Evolutionary conservation across 164 flowering plant genomes (phyloP), one percentile per base, ranked within the genome.

Genomic region (Protea cynaroides): DNA sequence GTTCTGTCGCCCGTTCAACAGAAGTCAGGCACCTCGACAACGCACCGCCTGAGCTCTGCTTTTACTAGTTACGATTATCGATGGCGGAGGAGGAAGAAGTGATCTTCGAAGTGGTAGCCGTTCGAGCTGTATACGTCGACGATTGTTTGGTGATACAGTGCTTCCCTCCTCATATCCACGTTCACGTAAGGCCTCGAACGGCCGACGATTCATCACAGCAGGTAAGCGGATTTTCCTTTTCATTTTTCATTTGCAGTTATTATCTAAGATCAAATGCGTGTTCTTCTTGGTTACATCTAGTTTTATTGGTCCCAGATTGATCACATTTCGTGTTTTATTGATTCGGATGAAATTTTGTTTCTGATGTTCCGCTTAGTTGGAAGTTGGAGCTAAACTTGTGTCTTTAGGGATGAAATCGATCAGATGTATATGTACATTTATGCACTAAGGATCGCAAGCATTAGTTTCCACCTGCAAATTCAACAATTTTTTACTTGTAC

Each of bases 121-220:
- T 82, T 22, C 71, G 80, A 74, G 78, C 98, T 4, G 96, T 92
- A 1, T 92, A 92, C 69, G 88, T 83, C 23, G 81, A 80, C 46
- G 96, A 89, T 67, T 87, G 95, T 62, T 25, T 37, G 13, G 76
- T 92, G 8, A 37, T 89, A 37, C 69, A 74, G 12, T 66, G 64
- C 3, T 81, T 74, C 67, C 96, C 96, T 58, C 90, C 91, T 4
- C 84, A 80, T 68, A 68, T 92, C 56, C 83, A 74, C 18, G 62
- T 87, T 51, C 86, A 79, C 65, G 70, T 86, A 64, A 89, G 78
- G 70, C 98, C 98, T 51, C 84, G 92, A 36, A 89, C 98, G 4
- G 96, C 96, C 55, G 95, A 92, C 8, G 76, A 84, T 66, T 73
- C 83, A 1, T 87, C 96, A 10, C 86, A 86, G 49, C 98, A 92